These are phyloP conservation scores for Avena eriantha DNA, from an alignment of 176 grass and related monocot species.

Conservation along the genomic window DNA sequence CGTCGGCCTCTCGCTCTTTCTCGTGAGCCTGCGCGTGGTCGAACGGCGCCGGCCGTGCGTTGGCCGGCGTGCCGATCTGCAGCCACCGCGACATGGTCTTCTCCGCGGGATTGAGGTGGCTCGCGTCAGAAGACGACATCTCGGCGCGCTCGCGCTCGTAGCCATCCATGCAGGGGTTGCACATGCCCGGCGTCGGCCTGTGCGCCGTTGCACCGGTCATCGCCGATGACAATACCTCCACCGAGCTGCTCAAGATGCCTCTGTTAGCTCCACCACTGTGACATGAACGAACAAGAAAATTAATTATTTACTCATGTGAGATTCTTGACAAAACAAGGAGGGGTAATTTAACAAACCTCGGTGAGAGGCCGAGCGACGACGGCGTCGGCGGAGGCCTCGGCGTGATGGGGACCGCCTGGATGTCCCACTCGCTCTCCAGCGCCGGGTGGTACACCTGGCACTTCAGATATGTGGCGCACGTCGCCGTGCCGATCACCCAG, in stretches of 20 bases:
- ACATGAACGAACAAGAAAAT: neutral
- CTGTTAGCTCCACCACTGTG: slow-evolving; percentile 58
- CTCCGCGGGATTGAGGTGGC: neutral
- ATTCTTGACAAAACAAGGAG: neutral
- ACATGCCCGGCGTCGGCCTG: slow-evolving; percentile 54
- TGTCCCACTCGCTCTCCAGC: slow-evolving; percentile 86
- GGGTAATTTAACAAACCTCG: slow-evolving; percentile 46
- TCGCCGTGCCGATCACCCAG: slow-evolving; percentile 83
- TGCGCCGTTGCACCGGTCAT: slow-evolving; percentile 49
- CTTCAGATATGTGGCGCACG: slow-evolving; percentile 83
- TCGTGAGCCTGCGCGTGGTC: slow-evolving; percentile 58
- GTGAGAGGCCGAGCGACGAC: slow-evolving; percentile 41
- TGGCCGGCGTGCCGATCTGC: slow-evolving; percentile 59
- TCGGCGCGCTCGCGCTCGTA: slow-evolving; percentile 61
- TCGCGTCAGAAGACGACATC: neutral
- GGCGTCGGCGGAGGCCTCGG: slow-evolving; percentile 53
- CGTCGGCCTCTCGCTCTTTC: slow-evolving; percentile 51
- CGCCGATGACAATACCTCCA: slow-evolving; percentile 62
- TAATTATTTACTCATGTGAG: neutral
- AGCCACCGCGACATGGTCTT: slow-evolving; percentile 63
- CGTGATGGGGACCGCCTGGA: slow-evolving; percentile 80
- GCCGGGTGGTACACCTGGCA: slow-evolving; percentile 81
- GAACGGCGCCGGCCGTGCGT: slow-evolving; percentile 12
- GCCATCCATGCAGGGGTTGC: slow-evolving; percentile 48
- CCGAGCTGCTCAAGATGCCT: slow-evolving; percentile 64